Percentiles rank a stretch among this genome's conserved stretches.
phyloP scores from a whole-genome alignment of 371 early-diverging fungal genomes.

The Mortierella sp. region DNA sequence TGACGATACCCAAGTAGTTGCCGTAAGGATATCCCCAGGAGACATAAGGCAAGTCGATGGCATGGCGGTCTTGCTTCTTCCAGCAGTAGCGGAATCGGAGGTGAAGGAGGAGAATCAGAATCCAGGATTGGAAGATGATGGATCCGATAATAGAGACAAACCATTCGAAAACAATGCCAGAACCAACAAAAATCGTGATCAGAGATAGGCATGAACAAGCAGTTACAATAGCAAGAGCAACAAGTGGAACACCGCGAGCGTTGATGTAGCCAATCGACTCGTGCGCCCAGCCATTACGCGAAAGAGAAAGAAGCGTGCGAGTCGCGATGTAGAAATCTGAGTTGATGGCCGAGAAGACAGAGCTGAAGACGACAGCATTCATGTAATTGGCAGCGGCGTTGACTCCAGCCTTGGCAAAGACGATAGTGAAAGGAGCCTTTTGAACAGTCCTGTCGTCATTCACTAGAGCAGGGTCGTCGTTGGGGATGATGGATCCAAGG shows the following conservation, averaged over 20 bases:
- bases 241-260: constrained; percentile 64
- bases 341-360: constrained; percentile 71
- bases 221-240: constrained; percentile 61
- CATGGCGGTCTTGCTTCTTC: constrained; percentile 72
- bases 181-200: constrained; percentile 60
- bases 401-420: constrained; percentile 69
- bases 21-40: constrained; percentile 81
- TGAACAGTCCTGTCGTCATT: constrained; percentile 31
- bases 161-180: constrained; percentile 66
- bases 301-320: constrained; percentile 64
- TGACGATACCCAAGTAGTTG: constrained; percentile 68
- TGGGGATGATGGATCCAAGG: constrained; percentile 75
- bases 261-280: constrained; percentile 60
- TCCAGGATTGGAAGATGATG: constrained; percentile 85
- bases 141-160: constrained; percentile 78
- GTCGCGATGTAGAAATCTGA: constrained; percentile 70
- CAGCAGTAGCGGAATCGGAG: constrained; percentile 86
- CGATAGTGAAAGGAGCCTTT: constrained; percentile 77
- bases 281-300: constrained; percentile 67
- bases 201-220: constrained; percentile 65
- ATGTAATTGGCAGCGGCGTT: constrained; percentile 63
- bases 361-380: constrained; percentile 70
- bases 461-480: constrained; percentile 66
- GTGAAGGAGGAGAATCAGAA: constrained; percentile 79
- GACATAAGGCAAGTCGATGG: constrained; percentile 77